A percentile compares a stretch with the other conserved stretches of the same genome.
These are phyloP conservation scores for Linderniella brevidens DNA, from an alignment of 257 asterid genomes.

Conservation along the genomic window DNA sequence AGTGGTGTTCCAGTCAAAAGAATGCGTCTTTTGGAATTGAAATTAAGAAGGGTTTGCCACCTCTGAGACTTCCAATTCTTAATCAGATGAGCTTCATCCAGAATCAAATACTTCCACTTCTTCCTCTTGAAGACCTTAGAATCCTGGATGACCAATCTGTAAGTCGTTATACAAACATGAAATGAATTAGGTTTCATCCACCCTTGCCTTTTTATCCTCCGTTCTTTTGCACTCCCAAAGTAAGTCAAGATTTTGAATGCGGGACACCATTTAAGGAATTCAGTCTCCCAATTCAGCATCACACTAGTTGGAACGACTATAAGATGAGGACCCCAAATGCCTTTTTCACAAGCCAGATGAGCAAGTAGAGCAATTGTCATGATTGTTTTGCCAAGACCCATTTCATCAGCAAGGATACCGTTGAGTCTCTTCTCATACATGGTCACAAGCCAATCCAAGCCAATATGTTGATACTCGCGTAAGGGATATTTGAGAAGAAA, in stretches of 20 bases:
- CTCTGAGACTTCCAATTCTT: conserved; percentile 99
- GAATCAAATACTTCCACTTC: conserved; percentile 94
- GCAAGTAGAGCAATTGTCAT: conserved; percentile 98
- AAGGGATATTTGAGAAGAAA: conserved; percentile 90
- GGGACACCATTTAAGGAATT: conserved; percentile 98
- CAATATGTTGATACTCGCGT: conserved; percentile 98
- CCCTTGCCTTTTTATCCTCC: conserved; percentile 89
- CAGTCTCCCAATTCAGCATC: conserved; percentile 99
- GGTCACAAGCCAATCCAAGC: conserved; percentile 98
- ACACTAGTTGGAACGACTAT: conserved; percentile 99
- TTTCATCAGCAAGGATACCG: conserved; percentile 99
- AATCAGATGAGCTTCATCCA: conserved; percentile 96
- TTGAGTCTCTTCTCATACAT: conserved; percentile 98
- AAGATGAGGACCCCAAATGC: conserved; percentile 99
- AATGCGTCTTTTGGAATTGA: conserved; percentile 95
- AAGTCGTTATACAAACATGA: conserved; percentile 93
- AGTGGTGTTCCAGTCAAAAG: conserved; percentile 95
- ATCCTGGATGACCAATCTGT: conserved; percentile 95
- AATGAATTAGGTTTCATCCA: conserved; percentile 94
- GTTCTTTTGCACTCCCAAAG: conserved; percentile 97
- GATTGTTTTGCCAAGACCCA: conserved; percentile 99
- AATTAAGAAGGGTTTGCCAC: conserved; percentile 97
- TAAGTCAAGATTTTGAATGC: conserved; percentile 97
- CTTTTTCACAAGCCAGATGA: conserved; percentile 90
- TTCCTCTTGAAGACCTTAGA: conserved; percentile 92